A percentile compares a stretch with the other conserved stretches of the same genome.
These are phyloP conservation scores for Candida glucosophila DNA, from an alignment of 1,139 yeast species.

Conservation along the genomic window DNA sequence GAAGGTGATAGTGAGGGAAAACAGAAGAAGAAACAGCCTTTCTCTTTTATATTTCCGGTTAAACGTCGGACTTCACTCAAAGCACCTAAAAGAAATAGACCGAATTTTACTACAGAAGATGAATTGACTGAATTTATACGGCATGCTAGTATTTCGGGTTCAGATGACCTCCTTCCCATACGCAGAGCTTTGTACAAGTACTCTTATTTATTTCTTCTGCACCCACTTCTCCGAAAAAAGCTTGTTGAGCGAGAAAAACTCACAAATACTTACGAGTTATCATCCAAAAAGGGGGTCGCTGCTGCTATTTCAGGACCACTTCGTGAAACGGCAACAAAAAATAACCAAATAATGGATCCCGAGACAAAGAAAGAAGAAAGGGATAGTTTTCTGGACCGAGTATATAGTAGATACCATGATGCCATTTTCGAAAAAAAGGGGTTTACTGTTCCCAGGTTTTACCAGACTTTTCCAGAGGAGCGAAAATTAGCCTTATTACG, in stretches of 20 bases:
- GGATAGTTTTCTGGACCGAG: slow-evolving; percentile 11
- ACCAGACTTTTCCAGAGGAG: slow-evolving; percentile 24
- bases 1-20: slow-evolving; percentile 2
- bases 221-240: neutral
- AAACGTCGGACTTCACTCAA: slow-evolving; percentile 27
- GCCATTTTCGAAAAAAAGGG: slow-evolving; percentile 18
- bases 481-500: slow-evolving; percentile 5
- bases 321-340: slow-evolving; percentile 9
- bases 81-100: slow-evolving; percentile 5
- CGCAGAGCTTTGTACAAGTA: slow-evolving; percentile 19
- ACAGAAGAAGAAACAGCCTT: neutral
- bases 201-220: slow-evolving; percentile 8
- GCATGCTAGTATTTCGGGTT: slow-evolving; percentile 13
- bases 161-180: slow-evolving; percentile 22
- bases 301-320: slow-evolving; percentile 12
- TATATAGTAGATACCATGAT: slow-evolving; percentile 19
- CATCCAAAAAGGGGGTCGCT: slow-evolving; percentile 1
- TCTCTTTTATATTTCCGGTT: slow-evolving; percentile 25
- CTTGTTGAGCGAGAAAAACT: neutral
- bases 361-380: too few species aligned
- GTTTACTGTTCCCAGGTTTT: slow-evolving; percentile 18
- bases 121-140: slow-evolving; percentile 20
- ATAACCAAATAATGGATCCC: too few species aligned
- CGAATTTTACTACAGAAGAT: slow-evolving; percentile 11
- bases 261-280: neutral